These are phyloP conservation scores for Sonneratia caseolaris DNA, from an alignment of 345 rosid genomes.

Conservation along the genomic window DNA sequence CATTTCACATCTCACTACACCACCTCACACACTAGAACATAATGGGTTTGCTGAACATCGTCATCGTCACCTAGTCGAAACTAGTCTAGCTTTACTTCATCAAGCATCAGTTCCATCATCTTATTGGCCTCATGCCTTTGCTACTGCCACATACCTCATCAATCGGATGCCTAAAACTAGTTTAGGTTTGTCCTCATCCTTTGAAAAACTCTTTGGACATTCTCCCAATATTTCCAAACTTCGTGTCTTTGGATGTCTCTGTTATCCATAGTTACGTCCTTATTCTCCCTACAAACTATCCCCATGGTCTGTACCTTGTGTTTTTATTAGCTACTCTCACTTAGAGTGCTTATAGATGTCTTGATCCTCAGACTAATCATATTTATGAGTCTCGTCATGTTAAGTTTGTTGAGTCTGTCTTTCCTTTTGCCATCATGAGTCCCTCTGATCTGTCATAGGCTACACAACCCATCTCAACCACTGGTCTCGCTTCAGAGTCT, in stretches of 20 bases:
- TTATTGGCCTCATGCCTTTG: neutral
- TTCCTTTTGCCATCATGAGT: too few species aligned
- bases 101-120: neutral
- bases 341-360: too few species aligned
- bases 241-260: neutral
- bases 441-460: too few species aligned
- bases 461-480: too few species aligned
- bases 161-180: neutral
- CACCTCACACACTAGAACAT: conserved; percentile 6
- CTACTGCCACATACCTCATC: neutral
- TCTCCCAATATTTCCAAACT: too few species aligned
- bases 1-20: too few species aligned
- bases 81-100: neutral
- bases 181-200: too few species aligned
- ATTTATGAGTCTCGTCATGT: too few species aligned
- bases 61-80: conserved; percentile 7
- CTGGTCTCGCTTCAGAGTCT: too few species aligned
- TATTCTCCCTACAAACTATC: neutral
- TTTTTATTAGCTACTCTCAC: neutral
- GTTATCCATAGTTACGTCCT: neutral
- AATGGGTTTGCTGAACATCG: conserved; percentile 2
- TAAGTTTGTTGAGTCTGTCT: too few species aligned
- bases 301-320: neutral
- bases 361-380: too few species aligned
- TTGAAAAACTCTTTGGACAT: too few species aligned